Evolutionary conservation across 371 early-diverging fungal species (phyloP), one percentile per base, ranked within the genome.

Genomic region (Mortierella sp.): DNA sequence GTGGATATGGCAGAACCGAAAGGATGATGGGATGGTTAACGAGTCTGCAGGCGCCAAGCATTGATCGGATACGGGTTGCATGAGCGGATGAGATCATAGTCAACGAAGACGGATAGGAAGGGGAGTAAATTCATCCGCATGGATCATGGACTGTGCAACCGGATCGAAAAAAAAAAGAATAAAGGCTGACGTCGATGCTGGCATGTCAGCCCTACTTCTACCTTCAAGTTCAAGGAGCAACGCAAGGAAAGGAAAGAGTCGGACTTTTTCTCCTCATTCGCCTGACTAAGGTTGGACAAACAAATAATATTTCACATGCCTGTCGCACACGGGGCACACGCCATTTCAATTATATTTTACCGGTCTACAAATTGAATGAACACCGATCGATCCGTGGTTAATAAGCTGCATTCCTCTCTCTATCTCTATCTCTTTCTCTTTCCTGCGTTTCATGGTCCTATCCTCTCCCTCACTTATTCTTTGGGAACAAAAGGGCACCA

Each of bases 61-160:
- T 1, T 35, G 63, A 32, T 32, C 35, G 35, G 63, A 16, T 18
- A 35, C 11, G 1, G 16, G 60, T 38, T 65, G 65, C 65, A 24
- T 38, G 65, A 65, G 38, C 16, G 41, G 32, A 65, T 65, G 65
- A 65, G 65, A 65, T 38, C 65, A 65, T 65, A 7, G 38, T 16
- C 32, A 38, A 38, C 24, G 21, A 51, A 21, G 16, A 8, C 38
- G 65, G 38, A 21, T 38, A 38, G 65, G 35, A 35, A 6, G 18
- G 63, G 14, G 35, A 11, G 65, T 6, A 18, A 10, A 65, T 65
- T 65, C 38, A 38, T 38, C 38, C 65, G 65, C 65, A 18, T 65
- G 65, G 38, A 65, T 35, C 65, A 65, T 65, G 65, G 65, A 65
- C 65, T 65, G 65, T 65, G 65, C 65, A 65, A 21, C 35, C 24